Percentiles rank a stretch among this genome's conserved stretches.
These are phyloP conservation scores for Fimicolochytrium jonesii DNA, from an alignment of 192 early-diverging fungal species.

Conservation along the genomic window DNA sequence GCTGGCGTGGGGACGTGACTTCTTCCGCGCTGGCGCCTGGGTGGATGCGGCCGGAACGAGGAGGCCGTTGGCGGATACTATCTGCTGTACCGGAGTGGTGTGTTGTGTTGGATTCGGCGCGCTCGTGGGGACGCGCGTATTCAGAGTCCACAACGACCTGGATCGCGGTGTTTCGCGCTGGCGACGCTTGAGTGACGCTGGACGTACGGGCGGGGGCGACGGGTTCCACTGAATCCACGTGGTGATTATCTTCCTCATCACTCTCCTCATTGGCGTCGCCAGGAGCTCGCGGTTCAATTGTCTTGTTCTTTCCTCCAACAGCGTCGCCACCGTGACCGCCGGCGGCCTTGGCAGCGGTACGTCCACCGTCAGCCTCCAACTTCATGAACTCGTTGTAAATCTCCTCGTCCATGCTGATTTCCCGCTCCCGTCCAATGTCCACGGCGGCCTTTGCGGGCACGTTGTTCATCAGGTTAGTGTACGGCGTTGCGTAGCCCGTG, in stretches of 20 bases:
- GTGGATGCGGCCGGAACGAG: neutral
- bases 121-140: neutral
- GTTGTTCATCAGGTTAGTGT: conserved; percentile 43
- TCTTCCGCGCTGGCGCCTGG: neutral
- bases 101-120: neutral
- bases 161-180: neutral
- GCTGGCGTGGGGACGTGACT: neutral
- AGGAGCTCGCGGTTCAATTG: neutral
- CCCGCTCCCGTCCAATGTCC: conserved; percentile 1
- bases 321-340: neutral
- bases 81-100: neutral
- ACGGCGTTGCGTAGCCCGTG: conserved; percentile 44
- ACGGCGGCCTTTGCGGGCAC: conserved; percentile 23
- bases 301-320: neutral
- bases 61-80: neutral
- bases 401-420: conserved; percentile 7
- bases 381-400: conserved; percentile 4
- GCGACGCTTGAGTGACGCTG: neutral
- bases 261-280: neutral
- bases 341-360: neutral
- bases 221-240: neutral
- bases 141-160: neutral
- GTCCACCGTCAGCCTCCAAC: conserved; percentile 18
- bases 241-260: neutral
- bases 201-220: neutral